Conservation (phyloP, 75 land plant genomes). For the Cunninghamia lanceolata region DNA sequence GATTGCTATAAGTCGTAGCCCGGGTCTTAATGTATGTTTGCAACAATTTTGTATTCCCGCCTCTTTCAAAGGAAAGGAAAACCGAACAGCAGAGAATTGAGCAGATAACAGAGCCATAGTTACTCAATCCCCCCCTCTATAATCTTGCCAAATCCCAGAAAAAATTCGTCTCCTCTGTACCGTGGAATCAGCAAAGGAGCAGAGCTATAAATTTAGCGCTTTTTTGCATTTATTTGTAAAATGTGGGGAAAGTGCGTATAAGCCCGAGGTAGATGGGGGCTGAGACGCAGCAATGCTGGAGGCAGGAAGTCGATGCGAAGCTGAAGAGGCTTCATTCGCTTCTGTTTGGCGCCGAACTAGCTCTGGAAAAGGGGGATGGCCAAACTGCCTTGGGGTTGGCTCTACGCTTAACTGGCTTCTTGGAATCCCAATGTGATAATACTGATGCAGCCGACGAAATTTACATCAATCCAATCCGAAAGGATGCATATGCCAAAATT, state of each 20-base stretch:
- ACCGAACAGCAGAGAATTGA: not conserved
- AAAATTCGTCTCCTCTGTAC: not conserved
- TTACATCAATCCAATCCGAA: slow-evolving; percentile 55
- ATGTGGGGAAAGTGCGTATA: not conserved
- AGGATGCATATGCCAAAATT: slow-evolving; percentile 37
- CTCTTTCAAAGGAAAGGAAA: not conserved
- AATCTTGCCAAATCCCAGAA: not conserved
- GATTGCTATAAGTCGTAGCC: too few species aligned
- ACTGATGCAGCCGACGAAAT: slow-evolving; percentile 40
- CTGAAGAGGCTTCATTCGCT: slow-evolving; percentile 88
- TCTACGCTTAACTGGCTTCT: slow-evolving; percentile 78
- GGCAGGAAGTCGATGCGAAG: slow-evolving; percentile 49
- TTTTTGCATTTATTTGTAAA: not conserved
- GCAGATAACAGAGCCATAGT: too few species aligned
- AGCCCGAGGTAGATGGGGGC: not conserved
- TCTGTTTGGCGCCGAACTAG: slow-evolving; percentile 73
- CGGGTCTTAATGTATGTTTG: too few species aligned
- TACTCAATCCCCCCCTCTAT: too few species aligned
- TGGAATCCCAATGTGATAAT: slow-evolving; percentile 51
- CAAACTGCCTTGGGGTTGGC: slow-evolving; percentile 60
- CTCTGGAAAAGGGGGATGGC: slow-evolving; percentile 51
- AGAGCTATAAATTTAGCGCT: not conserved
- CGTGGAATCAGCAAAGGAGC: not conserved
- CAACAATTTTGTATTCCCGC: not conserved
- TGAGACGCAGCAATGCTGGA: slow-evolving; percentile 34